These are phyloP conservation scores for Penicillium sp. DNA, from an alignment of 2,329 filamentous ascomycete genomes.

Conservation along the genomic window DNA sequence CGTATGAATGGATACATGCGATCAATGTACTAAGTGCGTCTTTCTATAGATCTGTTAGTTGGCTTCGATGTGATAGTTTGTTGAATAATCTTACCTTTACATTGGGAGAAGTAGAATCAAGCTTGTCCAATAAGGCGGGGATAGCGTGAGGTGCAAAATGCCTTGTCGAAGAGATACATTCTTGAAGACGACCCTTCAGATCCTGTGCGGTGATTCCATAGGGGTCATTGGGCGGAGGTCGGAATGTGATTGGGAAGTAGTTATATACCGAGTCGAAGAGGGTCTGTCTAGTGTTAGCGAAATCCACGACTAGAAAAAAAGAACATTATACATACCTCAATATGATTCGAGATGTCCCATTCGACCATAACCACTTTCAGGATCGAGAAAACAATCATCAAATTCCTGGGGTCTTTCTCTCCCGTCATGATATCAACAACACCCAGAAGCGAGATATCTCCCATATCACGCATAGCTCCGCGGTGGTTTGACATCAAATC, in stretches of 20 bases:
- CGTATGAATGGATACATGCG: constrained; percentile 61
- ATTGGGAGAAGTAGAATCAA: constrained; percentile 67
- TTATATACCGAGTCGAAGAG: constrained; percentile 70
- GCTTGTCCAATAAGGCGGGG: constrained; percentile 66
- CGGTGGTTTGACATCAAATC: constrained; percentile 62
- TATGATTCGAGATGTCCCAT: constrained; percentile 62
- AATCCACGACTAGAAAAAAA: background rate
- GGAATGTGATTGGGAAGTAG: constrained; percentile 71
- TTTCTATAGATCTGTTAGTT: constrained; percentile 45
- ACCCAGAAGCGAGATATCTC: constrained; percentile 60
- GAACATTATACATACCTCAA: constrained; percentile 48
- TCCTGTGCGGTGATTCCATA: constrained; percentile 70
- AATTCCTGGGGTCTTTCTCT: constrained; percentile 67
- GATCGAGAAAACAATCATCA: constrained; percentile 70
- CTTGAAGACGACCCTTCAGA: constrained; percentile 62
- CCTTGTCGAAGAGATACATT: constrained; percentile 62
- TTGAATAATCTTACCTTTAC: constrained; percentile 56
- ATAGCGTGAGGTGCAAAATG: constrained; percentile 67
- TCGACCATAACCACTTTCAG: constrained; percentile 66
- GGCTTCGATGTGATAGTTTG: background rate
- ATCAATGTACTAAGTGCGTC: constrained; percentile 65
- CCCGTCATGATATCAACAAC: constrained; percentile 66
- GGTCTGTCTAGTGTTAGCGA: constrained; percentile 33
- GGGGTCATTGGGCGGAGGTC: constrained; percentile 67
- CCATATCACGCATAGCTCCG: constrained; percentile 57